These are phyloP conservation scores for Ceratocystis albifundus DNA, from an alignment of 2,329 filamentous ascomycete species.

Conservation along the genomic window DNA sequence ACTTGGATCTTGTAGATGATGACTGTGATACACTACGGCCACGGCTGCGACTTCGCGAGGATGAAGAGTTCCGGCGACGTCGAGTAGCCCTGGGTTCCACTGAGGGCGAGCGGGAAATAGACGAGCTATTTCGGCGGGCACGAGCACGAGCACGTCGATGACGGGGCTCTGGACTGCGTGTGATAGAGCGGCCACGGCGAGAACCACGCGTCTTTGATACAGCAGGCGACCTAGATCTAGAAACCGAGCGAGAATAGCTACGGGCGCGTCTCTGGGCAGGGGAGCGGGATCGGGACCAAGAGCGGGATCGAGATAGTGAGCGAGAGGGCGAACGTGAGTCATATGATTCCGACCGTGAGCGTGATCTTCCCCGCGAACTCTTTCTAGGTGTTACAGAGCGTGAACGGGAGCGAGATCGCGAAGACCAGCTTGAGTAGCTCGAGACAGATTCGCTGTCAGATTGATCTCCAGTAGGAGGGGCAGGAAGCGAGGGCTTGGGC, in stretches of 20 bases:
- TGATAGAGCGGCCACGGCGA: slow-evolving; percentile 29
- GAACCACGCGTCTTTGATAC: slow-evolving; percentile 26
- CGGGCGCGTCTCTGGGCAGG: slow-evolving; percentile 22
- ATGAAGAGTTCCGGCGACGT: slow-evolving; percentile 12
- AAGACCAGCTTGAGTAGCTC: slow-evolving; percentile 58
- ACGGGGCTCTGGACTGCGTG: slow-evolving; percentile 27
- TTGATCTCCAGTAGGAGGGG: slow-evolving; percentile 46
- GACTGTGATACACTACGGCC: slow-evolving; percentile 22
- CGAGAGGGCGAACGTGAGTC: slow-evolving; percentile 16
- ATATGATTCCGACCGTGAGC: slow-evolving; percentile 25
- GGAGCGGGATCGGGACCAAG: slow-evolving; percentile 24
- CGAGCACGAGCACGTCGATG: slow-evolving; percentile 13
- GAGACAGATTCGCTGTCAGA: slow-evolving; percentile 63
- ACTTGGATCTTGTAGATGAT: slow-evolving; percentile 13
- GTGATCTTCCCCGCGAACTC: slow-evolving; percentile 24
- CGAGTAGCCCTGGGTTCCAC: slow-evolving; percentile 10
- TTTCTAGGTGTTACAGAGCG: slow-evolving; percentile 31
- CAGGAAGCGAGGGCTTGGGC: slow-evolving; percentile 69
- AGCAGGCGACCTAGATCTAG: slow-evolving; percentile 24
- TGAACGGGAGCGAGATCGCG: slow-evolving; percentile 39
- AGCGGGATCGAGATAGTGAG: slow-evolving; percentile 28
- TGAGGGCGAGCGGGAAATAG: slow-evolving; percentile 21
- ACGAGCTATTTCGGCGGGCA: slow-evolving; percentile 20
- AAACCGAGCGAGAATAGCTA: slow-evolving; percentile 17
- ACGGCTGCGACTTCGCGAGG: slow-evolving; percentile 23